These are phyloP conservation scores for Pleoardoris graminearum DNA, from an alignment of 2,329 filamentous ascomycete genomes.

Conservation along the genomic window DNA sequence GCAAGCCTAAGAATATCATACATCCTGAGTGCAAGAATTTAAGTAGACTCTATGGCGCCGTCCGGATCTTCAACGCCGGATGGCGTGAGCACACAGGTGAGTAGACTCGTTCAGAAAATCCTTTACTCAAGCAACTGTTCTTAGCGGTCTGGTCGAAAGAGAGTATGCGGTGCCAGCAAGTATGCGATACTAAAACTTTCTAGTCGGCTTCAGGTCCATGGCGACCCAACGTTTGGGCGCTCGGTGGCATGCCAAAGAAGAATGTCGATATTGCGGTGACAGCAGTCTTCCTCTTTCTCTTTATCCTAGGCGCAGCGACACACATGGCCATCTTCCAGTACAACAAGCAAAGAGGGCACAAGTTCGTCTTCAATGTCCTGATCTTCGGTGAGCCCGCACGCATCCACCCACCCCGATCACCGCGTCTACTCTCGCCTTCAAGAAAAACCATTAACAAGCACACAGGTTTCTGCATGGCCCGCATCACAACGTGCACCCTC, in stretches of 20 bases:
- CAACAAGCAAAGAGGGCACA: slow-evolving; percentile 46
- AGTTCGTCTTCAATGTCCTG: slow-evolving; percentile 47
- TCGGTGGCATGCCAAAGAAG: slow-evolving; percentile 45
- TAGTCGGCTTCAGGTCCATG: slow-evolving; percentile 34
- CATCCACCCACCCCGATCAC: background rate
- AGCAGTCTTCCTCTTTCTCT: slow-evolving; percentile 49
- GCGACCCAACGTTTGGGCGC: slow-evolving; percentile 31
- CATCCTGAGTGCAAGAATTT: no score
- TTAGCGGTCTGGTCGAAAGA: no score
- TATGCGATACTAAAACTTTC: slow-evolving; percentile 10
- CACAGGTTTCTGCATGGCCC: slow-evolving; percentile 49
- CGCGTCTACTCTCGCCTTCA: background rate
- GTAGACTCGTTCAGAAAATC: no score
- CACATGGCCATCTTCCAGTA: slow-evolving; percentile 50
- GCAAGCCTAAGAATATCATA: no score
- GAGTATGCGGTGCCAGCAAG: background rate
- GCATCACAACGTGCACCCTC: slow-evolving; percentile 47
- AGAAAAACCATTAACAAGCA: background rate
- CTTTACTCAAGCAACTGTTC: no score
- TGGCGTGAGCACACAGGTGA: no score
- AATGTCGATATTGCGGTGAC: slow-evolving; percentile 47
- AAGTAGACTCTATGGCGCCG: no score
- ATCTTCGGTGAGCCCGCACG: slow-evolving; percentile 49
- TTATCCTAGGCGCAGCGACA: slow-evolving; percentile 42
- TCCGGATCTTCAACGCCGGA: no score